A percentile compares a stretch with the other conserved stretches of the same genome.
phyloP scores from a whole-genome alignment of 2,329 filamentous ascomycete genomes.

The Bipolaris cookei region DNA sequence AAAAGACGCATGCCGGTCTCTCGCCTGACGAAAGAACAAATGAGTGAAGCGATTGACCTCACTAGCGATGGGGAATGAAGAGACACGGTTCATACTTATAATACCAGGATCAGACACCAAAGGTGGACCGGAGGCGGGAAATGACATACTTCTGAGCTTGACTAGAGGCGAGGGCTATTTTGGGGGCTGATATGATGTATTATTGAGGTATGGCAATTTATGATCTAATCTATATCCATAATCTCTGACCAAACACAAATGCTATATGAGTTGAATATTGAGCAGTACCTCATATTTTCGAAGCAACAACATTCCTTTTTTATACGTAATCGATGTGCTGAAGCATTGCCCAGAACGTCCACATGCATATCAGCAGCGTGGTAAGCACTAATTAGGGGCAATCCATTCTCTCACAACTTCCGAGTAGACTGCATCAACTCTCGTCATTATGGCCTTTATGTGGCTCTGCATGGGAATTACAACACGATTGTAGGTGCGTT shows the following conservation, averaged over 20 bases:
- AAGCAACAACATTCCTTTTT: not conserved
- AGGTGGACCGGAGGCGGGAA: not conserved
- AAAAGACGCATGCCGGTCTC: conserved; percentile 2
- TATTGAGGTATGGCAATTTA: no score
- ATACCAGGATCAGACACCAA: no score
- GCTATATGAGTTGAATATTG: no score
- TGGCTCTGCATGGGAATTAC: not conserved
- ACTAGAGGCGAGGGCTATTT: no score
- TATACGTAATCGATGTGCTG: not conserved
- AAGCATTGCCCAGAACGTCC: not conserved
- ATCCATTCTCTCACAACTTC: not conserved
- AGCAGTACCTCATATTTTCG: no score
- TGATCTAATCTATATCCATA: no score
- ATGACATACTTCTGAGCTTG: not conserved
- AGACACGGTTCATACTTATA: conserved; percentile 13
- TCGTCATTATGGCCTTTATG: not conserved
- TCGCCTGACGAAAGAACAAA: not conserved
- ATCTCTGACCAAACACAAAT: no score
- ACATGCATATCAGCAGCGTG: not conserved
- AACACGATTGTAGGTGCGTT: not conserved
- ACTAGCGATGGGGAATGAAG: conserved; percentile 22
- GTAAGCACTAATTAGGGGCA: not conserved
- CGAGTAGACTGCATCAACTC: not conserved
- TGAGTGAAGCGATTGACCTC: conserved; percentile 21
- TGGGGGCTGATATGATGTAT: no score